phyloP scores from a whole-genome alignment of 768 basidiomycete species.

The Rubroboletus satanas region DNA sequence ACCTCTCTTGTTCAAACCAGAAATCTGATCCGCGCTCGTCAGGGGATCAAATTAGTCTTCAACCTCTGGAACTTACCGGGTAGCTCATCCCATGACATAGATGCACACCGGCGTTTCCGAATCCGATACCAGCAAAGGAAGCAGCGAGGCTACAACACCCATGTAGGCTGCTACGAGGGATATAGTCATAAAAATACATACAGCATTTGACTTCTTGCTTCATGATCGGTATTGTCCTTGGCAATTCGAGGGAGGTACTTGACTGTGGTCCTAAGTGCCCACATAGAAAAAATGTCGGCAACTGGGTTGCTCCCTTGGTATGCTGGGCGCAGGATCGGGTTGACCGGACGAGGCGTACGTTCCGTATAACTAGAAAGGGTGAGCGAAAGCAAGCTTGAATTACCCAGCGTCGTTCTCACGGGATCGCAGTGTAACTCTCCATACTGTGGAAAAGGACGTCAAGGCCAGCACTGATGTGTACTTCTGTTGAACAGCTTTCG shows the following conservation, averaged over 20 bases:
- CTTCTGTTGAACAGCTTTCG: conserved; percentile 82
- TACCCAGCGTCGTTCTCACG: conserved; percentile 45
- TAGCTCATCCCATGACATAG: conserved; percentile 89
- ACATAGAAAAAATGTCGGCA: conserved; percentile 92
- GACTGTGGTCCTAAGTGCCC: conserved; percentile 88
- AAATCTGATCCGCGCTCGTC: conserved; percentile 52
- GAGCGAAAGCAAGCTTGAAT: conserved; percentile 1
- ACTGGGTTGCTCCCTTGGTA: conserved; percentile 94
- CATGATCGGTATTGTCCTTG: conserved; percentile 69
- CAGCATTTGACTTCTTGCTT: conserved; percentile 92
- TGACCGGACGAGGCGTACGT: conserved; percentile 82
- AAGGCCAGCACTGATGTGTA: conserved; percentile 92
- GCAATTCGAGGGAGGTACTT: conserved; percentile 85
- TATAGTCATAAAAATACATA: conserved; percentile 32
- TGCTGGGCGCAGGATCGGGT: conserved; percentile 87
- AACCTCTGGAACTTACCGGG: conserved; percentile 49
- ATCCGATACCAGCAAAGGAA: conserved; percentile 93
- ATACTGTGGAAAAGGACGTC: conserved; percentile 96
- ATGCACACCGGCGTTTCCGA: conserved; percentile 91
- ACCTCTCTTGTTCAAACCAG: conserved; percentile 90
- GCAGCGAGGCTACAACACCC: conserved; percentile 63
- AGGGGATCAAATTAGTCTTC: background rate
- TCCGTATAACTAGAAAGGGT: conserved; percentile 67
- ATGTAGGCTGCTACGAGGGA: background rate
- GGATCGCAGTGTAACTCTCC: conserved; percentile 93